phyloP scores from a whole-genome alignment of 169 alveolate species.

The Eimeria brunetti region DNA sequence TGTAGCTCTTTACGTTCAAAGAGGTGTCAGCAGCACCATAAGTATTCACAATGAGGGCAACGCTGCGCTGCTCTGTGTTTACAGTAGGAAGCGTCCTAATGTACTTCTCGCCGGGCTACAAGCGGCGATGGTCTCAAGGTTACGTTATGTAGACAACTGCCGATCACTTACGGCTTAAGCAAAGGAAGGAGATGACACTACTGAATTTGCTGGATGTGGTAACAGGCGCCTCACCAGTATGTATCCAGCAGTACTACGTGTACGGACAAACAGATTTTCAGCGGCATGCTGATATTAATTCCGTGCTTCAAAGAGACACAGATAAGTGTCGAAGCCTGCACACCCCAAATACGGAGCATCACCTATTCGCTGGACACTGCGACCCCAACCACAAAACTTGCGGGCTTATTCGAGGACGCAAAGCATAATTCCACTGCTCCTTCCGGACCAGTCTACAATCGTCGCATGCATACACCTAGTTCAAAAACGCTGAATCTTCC shows the following conservation, averaged over 20 bases:
- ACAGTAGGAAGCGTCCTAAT: not conserved
- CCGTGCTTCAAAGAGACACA: too few species aligned
- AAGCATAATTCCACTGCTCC: too few species aligned
- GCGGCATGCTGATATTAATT: too few species aligned
- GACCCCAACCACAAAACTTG: too few species aligned
- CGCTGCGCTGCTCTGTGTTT: not conserved
- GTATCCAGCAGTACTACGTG: not conserved
- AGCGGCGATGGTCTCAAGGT: not conserved
- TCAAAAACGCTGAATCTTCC: too few species aligned
- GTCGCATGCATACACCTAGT: too few species aligned
- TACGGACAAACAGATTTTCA: too few species aligned
- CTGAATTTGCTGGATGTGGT: not conserved
- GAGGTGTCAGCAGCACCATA: not conserved
- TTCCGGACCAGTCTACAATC: too few species aligned
- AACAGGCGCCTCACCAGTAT: not conserved
- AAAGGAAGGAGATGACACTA: not conserved
- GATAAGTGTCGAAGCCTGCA: too few species aligned
- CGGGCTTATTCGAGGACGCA: too few species aligned
- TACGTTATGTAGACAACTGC: not conserved
- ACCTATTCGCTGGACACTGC: too few species aligned
- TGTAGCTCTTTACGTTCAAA: not conserved
- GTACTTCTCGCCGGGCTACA: not conserved
- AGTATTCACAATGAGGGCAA: not conserved
- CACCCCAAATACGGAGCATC: too few species aligned
- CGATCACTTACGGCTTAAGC: not conserved